Percentiles rank a stretch among this genome's conserved stretches.
phyloP scores from a whole-genome alignment of 345 rosid species.

The Cardamine chenopodiifolia region DNA sequence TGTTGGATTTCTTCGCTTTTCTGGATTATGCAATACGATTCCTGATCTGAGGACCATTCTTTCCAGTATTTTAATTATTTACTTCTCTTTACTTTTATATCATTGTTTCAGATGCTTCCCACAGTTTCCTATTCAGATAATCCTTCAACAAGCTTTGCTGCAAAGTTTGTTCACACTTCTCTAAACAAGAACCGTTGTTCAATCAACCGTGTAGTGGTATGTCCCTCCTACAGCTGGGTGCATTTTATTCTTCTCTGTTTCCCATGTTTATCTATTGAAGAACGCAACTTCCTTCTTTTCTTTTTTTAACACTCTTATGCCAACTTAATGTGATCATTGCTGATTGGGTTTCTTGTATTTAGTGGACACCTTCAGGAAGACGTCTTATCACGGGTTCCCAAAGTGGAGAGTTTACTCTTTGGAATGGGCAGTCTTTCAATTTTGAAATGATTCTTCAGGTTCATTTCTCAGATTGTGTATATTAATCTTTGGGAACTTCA shows the following conservation, averaged over 20 bases:
- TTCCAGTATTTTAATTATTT: slow-evolving; percentile 12
- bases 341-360: slow-evolving; percentile 41
- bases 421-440: slow-evolving; percentile 99
- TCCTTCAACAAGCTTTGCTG: slow-evolving; percentile 93
- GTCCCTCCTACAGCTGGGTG: slow-evolving; percentile 22
- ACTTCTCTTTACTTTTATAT: slow-evolving; percentile 8
- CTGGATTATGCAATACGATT: slow-evolving; percentile 15
- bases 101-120: slow-evolving; percentile 77
- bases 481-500: not conserved
- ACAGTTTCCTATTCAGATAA: slow-evolving; percentile 87
- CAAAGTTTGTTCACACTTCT: slow-evolving; percentile 95
- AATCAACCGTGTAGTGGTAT: slow-evolving; percentile 87
- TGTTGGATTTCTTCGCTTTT: slow-evolving; percentile 49
- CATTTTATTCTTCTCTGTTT: slow-evolving; percentile 13
- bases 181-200: slow-evolving; percentile 94
- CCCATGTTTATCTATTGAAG: not conserved
- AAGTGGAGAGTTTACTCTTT: slow-evolving; percentile 96
- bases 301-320: not conserved
- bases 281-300: not conserved
- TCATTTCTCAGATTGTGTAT: slow-evolving; percentile 8
- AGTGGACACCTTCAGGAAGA: slow-evolving; percentile 99
- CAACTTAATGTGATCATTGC: slow-evolving; percentile 20
- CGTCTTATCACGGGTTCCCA: slow-evolving; percentile 96
- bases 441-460: slow-evolving; percentile 99
- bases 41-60: slow-evolving; percentile 17